Evolutionary conservation across 2,329 filamentous ascomycete species (phyloP).

Genomic region (Aspergillus aculeatinus): DNA sequence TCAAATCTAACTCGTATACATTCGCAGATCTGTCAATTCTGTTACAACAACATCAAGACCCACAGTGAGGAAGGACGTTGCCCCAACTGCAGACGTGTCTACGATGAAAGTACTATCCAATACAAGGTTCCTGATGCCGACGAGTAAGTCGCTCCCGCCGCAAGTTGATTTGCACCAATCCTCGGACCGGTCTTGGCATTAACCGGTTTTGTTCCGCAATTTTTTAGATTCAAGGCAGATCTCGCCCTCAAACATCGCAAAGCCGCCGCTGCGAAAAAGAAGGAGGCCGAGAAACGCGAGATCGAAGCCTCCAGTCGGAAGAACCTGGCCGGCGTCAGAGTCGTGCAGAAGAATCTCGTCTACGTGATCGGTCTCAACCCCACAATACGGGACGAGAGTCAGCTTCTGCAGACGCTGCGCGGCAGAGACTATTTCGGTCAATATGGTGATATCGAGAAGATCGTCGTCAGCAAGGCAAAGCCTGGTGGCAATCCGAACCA

Average conservation of each 20-base stretch:
- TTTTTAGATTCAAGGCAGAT: conserved; percentile 50
- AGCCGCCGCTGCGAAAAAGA: conserved; percentile 84
- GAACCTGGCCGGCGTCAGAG: conserved; percentile 89
- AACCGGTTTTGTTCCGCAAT: conserved; percentile 15
- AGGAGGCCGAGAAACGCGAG: conserved; percentile 93
- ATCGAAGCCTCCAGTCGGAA: conserved; percentile 94
- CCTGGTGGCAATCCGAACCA: conserved; percentile 69
- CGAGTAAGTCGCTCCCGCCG: conserved; percentile 66
- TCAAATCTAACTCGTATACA: conserved; percentile 4
- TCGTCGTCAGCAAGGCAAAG: conserved; percentile 95
- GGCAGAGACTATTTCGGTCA: conserved; percentile 95
- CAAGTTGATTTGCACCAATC: background rate
- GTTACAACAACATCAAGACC: conserved; percentile 98
- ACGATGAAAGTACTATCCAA: conserved; percentile 95
- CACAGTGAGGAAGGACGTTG: conserved; percentile 92
- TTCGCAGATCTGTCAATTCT: conserved; percentile 93
- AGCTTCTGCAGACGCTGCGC: conserved; percentile 79
- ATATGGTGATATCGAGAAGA: conserved; percentile 97
- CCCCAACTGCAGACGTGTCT: conserved; percentile 92
- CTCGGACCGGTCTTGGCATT: conserved; percentile 20
- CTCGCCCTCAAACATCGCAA: conserved; percentile 76
- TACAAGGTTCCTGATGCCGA: conserved; percentile 94
- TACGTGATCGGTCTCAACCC: conserved; percentile 95
- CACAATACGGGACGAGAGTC: conserved; percentile 84
- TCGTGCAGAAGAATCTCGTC: conserved; percentile 97